Evolutionary conservation across 108 stramenopile genomes (phyloP).

Genomic region (Skeletonema marinoi): DNA sequence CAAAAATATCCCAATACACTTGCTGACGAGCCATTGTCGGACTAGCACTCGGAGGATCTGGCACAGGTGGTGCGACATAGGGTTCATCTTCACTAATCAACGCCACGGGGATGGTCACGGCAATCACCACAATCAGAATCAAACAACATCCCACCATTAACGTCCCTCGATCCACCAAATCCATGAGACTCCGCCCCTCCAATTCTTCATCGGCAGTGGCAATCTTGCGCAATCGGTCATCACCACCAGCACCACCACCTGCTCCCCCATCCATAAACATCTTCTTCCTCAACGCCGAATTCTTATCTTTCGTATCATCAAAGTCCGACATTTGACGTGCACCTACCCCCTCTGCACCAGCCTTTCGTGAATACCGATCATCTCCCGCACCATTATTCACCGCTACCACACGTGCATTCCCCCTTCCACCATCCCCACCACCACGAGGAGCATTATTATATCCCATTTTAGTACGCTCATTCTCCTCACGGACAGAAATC

Average conservation of each 20-base stretch:
- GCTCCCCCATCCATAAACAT: not conserved
- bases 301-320: not conserved
- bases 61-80: slow-evolving; percentile 19
- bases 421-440: not conserved
- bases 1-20: slow-evolving; percentile 29
- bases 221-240: slow-evolving; percentile 6
- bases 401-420: not conserved
- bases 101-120: slow-evolving; percentile 38
- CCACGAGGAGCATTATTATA: not conserved
- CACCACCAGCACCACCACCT: not conserved
- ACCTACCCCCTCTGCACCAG: not conserved
- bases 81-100: slow-evolving; percentile 38
- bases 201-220: slow-evolving; percentile 42
- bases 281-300: not conserved
- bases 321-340: not conserved
- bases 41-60: slow-evolving; percentile 13
- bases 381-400: not conserved
- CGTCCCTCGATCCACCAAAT: slow-evolving; percentile 29
- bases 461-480: not conserved
- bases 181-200: slow-evolving; percentile 12
- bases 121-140: slow-evolving; percentile 40
- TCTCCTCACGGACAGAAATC: not conserved
- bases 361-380: not conserved
- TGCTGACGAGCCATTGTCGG: slow-evolving; percentile 15
- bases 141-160: slow-evolving; percentile 37